Evolutionary conservation across 257 asterid genomes (phyloP).

Genomic region (Leptodermis oblonga): DNA sequence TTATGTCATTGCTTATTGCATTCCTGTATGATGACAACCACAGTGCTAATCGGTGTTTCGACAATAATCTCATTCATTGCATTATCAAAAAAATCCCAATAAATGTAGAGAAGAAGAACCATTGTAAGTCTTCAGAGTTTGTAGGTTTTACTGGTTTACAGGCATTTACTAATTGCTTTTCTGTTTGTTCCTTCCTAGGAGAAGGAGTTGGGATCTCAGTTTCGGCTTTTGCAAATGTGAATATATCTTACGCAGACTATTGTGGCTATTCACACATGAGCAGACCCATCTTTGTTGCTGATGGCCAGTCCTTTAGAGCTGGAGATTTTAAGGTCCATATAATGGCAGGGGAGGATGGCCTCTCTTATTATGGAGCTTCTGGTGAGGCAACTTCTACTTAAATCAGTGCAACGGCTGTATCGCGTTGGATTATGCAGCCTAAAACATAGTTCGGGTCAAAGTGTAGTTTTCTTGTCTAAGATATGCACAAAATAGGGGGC

Average conservation of each 20-base stretch:
- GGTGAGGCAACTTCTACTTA: neutral
- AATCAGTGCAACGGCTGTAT: neutral
- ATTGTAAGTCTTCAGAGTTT: neutral
- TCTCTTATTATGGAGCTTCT: constrained; percentile 2
- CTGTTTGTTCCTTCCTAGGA: constrained; percentile 36
- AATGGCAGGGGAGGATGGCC: constrained; percentile 16
- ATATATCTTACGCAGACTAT: constrained; percentile 57
- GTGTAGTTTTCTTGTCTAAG: too few relatives aligned
- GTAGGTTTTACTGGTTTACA: neutral
- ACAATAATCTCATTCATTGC: neutral
- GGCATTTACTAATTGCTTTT: neutral
- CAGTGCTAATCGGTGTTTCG: neutral
- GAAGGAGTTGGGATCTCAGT: constrained; percentile 77
- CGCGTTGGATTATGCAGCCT: too few relatives aligned
- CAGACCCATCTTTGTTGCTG: constrained; percentile 37
- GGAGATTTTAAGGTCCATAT: constrained; percentile 33
- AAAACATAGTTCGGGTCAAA: too few relatives aligned
- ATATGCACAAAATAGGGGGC: too few relatives aligned
- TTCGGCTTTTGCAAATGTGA: constrained; percentile 30
- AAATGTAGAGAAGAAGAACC: neutral
- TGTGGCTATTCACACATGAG: constrained; percentile 49
- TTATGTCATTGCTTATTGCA: neutral
- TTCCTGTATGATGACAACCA: neutral
- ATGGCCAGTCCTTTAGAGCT: constrained; percentile 35
- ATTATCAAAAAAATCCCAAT: neutral